Evolutionary conservation across 108 stramenopile species (phyloP), one percentile per base, ranked within the genome.

Genomic region (Pseudonitzschia delicatissima): DNA sequence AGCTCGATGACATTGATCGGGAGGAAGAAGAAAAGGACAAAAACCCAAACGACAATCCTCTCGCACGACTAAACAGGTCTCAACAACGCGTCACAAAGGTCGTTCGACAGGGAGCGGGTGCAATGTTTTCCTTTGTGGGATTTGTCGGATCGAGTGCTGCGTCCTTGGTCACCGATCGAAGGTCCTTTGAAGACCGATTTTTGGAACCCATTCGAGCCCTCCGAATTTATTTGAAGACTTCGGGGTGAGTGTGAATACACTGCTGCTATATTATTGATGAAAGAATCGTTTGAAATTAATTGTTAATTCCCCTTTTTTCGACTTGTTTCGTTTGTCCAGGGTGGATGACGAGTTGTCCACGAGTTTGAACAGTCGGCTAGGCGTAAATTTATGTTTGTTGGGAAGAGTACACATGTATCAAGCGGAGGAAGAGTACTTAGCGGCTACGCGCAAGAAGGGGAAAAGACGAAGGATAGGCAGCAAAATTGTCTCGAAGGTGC

Each of bases 311-410:
- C n/a, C n/a, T n/a, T n/a, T n/a, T n/a, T n/a, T n/a, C n/a, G n/a
- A n/a, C n/a, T n/a, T n/a, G n/a, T n/a, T n/a, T n/a, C n/a, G n/a
- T n/a, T n/a, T n/a, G n/a, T n/a, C n/a, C 21, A 55, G 53, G 15
- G 63, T 80, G 55, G 75, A 80, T 59, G 21, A 44, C 33, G 79
- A 80, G 51, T 8, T 80, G 27, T n/a, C 74, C 18, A 35, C 68
- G 18, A 20, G 67, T 17, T 39, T 72, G 13, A 68, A 68, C 58
- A 9, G 29, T 12, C 49, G 66, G 34, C 25, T 78, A 55, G 57
- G 53, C 2, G 35, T 65, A 2, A 62, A 72, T 59, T 15, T 76
- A 18, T 49, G 63, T 15, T 27, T 76, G 35, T 62, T 80, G 55
- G 62, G 48, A 6, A 48, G 65, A 20, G 62, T 79, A n/a, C 78